Evolutionary conservation across 2,329 filamentous ascomycete species (phyloP).

Genomic region (Trichoderma brevicompactum): DNA sequence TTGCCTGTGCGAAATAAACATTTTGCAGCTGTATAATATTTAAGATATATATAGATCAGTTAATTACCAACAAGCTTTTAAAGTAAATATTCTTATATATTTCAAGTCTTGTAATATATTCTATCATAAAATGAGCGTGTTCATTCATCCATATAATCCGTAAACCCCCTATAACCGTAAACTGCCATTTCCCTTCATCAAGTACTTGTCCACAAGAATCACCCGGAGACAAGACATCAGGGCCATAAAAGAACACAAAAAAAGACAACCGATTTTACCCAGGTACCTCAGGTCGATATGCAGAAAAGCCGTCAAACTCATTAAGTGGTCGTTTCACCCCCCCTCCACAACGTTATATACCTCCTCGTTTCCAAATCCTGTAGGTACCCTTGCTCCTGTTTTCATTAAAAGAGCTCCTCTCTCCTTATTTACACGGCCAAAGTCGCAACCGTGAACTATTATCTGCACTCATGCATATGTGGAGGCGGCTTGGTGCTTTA

Average conservation of each 20-base stretch:
- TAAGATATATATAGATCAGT: neutral
- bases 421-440: neutral
- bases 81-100: neutral
- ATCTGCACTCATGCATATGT: neutral
- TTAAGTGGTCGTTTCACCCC: neutral
- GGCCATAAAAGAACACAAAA: neutral
- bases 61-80: neutral
- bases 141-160: slow-evolving; percentile 9
- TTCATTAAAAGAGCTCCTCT: neutral
- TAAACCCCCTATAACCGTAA: neutral
- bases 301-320: neutral
- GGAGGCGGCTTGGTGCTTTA: slow-evolving; percentile 31
- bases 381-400: neutral
- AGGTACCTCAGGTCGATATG: neutral
- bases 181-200: slow-evolving; percentile 6
- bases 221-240: neutral
- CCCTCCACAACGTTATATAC: neutral
- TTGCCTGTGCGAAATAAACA: too few relatives aligned
- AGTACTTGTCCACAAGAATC: neutral
- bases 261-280: neutral
- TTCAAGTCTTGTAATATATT: neutral
- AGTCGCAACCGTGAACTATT: neutral
- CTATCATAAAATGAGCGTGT: slow-evolving; percentile 16
- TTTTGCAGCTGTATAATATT: neutral
- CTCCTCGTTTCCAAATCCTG: neutral